Base-by-base conservation (phyloP, 331 rosid genomes). In the Acacia concinna region DNA sequence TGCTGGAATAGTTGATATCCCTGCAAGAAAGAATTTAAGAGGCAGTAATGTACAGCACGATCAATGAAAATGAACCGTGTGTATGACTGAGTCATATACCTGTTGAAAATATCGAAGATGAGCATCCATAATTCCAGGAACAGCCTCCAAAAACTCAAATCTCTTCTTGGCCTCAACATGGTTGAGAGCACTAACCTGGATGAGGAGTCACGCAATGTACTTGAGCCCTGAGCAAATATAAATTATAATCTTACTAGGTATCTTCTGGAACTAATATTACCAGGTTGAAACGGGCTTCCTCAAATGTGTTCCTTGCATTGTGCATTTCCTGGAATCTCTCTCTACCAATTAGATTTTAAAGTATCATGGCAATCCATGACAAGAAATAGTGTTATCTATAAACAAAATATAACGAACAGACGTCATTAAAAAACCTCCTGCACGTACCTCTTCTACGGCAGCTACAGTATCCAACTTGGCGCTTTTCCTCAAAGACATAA, bases 231-330 rank as follows among this genome's bases (percentile, higher is more conserved):
- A 46, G 32, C 68, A 76, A 68, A 74, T 81, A 74, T 34, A 76
- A 66, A 47, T 57, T 82, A 65, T 8, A 49, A 47, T 68, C 71
- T 71, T n/a, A 9, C 72, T 8, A 68, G 20, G 56, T 56, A 56
- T 81, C 67, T 51, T 60, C 75, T 31, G 76, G 70, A 79, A 74
- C 49, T 81, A 74, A 82, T 78, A 78, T 85, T 90, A 89, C 93
- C 93, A 91, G 88, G 85, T 81, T 88, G 83, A 91, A 91, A 81
- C 97, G 97, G 80, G 97, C 91, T 77, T 89, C 92, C 87, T 89
- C 97, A 84, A 88, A 91, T 35, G 86, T 78, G 47, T 86, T 70
- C 81, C 97, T 88, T 76, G 97, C 91, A 76, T 70, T 78, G 73
- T 76, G 84, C 74, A 89, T 60, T 84, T 89, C 97, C 97, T 91